Conservation (phyloP, 495 filamentous ascomycete species). For the Massariosphaeria phaeospora region DNA sequence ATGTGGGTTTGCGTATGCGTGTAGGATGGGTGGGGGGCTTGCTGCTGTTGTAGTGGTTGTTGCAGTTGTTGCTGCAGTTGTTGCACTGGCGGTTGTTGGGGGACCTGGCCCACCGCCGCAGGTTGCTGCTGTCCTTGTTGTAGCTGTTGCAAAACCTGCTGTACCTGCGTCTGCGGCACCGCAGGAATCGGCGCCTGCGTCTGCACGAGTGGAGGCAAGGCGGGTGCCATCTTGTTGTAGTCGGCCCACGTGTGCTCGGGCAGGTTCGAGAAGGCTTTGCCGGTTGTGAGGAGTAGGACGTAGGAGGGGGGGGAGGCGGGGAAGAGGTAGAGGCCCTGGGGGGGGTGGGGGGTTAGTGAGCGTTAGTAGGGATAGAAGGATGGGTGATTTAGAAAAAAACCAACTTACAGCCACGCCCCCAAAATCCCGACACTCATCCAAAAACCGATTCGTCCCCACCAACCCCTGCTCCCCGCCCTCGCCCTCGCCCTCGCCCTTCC, state of each 20-base stretch:
- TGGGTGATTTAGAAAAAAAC: background rate
- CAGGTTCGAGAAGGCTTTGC: slow-evolving; percentile 31
- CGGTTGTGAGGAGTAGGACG: slow-evolving; percentile 23
- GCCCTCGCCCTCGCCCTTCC: slow-evolving; percentile 27
- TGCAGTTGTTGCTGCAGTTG: too few relatives aligned
- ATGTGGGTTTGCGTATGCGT: too few relatives aligned
- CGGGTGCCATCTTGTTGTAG: slow-evolving; percentile 27
- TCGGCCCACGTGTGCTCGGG: slow-evolving; percentile 29
- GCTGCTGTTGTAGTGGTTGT: too few relatives aligned
- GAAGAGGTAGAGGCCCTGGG: slow-evolving; percentile 30
- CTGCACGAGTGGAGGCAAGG: slow-evolving; percentile 10
- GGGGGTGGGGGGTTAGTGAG: background rate
- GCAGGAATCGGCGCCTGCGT: slow-evolving; percentile 9
- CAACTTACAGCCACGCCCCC: slow-evolving; percentile 19
- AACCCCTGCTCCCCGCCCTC: slow-evolving; percentile 26
- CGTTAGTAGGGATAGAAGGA: background rate
- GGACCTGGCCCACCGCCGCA: too few relatives aligned
- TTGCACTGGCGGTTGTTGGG: too few relatives aligned
- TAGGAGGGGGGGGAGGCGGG: slow-evolving; percentile 21
- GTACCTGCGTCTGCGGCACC: slow-evolving; percentile 1
- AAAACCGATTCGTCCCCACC: slow-evolving; percentile 28
- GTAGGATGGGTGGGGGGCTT: too few relatives aligned
- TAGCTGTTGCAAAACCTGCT: too few relatives aligned
- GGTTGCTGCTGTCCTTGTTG: too few relatives aligned
- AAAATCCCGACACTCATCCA: slow-evolving; percentile 20